Conservation (phyloP, 163 green algal genomes). For the Prototheca stagnorum region DNA sequence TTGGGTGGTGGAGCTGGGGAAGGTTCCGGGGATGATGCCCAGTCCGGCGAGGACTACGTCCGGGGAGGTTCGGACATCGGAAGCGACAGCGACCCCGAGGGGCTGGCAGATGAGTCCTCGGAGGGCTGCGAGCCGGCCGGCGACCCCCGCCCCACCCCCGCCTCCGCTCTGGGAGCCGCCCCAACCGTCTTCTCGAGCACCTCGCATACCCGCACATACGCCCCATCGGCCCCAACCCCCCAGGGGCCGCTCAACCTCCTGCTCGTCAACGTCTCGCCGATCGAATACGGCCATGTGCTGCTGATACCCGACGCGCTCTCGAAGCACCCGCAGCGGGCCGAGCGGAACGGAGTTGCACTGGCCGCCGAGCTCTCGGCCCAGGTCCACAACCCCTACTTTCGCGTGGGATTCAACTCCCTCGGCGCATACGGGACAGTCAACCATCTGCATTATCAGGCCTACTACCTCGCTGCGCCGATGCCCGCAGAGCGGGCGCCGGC, state of each 20-base stretch:
- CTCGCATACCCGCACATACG: slow-evolving; percentile 4
- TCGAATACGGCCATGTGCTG: slow-evolving; percentile 98
- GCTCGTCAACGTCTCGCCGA: slow-evolving; percentile 95
- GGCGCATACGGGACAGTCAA: slow-evolving; percentile 98
- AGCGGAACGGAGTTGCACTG: too few relatives aligned
- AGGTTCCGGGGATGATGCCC: too few relatives aligned
- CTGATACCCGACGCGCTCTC: slow-evolving; percentile 77
- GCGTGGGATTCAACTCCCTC: slow-evolving; percentile 92
- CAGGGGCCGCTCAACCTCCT: slow-evolving; percentile 59
- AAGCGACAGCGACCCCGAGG: too few relatives aligned
- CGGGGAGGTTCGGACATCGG: too few relatives aligned
- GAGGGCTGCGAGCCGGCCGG: too few relatives aligned
- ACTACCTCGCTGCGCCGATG: slow-evolving; percentile 72
- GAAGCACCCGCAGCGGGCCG: slow-evolving; percentile 57
- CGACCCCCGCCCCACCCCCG: too few relatives aligned
- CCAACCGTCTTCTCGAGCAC: background rate
- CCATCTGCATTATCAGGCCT: slow-evolving; percentile 97
- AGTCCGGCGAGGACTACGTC: too few relatives aligned
- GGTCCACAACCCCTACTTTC: slow-evolving; percentile 76
- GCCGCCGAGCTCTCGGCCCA: slow-evolving; percentile 40
- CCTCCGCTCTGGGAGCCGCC: background rate
- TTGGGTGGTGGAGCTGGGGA: too few relatives aligned
- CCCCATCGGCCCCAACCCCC: too few relatives aligned
- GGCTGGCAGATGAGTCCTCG: too few relatives aligned
- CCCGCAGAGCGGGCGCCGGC: slow-evolving; percentile 61